Percentiles rank a stretch among this genome's conserved stretches.
Evolutionary conservation across 2,329 filamentous ascomycete genomes (phyloP).

Genomic region (Passalora sequoiae): DNA sequence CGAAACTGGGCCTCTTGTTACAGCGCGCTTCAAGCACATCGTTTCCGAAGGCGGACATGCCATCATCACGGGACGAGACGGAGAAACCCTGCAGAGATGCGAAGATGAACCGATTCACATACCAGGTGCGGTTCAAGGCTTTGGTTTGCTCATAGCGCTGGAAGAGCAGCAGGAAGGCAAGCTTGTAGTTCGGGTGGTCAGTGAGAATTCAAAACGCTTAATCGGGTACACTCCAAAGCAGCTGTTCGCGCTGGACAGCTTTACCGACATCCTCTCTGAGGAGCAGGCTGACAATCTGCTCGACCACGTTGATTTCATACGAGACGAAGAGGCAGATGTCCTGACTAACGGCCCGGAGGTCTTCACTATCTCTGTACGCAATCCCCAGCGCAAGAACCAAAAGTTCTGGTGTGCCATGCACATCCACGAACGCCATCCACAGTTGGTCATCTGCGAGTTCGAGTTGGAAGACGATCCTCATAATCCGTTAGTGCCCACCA

Average conservation of each 20-base stretch:
- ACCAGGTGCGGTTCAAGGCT: constrained; percentile 74
- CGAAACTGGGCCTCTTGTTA: constrained; percentile 52
- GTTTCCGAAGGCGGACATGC: constrained; percentile 73
- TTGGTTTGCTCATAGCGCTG: constrained; percentile 70
- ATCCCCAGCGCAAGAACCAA: constrained; percentile 49
- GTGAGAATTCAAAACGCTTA: constrained; percentile 71
- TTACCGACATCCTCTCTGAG: constrained; percentile 76
- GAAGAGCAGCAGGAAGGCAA: constrained; percentile 64
- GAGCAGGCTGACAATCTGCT: constrained; percentile 79
- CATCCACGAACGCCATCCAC: constrained; percentile 60
- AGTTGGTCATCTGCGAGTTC: constrained; percentile 80
- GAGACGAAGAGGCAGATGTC: constrained; percentile 74
- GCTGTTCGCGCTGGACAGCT: constrained; percentile 68
- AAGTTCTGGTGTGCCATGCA: constrained; percentile 90
- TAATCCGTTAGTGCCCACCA: constrained; percentile 60
- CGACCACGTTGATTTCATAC: constrained; percentile 83
- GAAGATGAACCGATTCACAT: constrained; percentile 90
- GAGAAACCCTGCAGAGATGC: constrained; percentile 67
- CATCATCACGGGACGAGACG: constrained; percentile 73
- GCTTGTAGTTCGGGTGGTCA: constrained; percentile 66
- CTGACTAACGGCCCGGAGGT: constrained; percentile 75
- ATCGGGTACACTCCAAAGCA: constrained; percentile 73
- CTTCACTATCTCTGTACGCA: constrained; percentile 70
- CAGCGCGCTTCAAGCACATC: constrained; percentile 72
- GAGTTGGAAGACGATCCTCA: constrained; percentile 72